Evolutionary conservation across 139 green algal genomes (phyloP).

Genomic region (Yamagishiella unicocca): DNA sequence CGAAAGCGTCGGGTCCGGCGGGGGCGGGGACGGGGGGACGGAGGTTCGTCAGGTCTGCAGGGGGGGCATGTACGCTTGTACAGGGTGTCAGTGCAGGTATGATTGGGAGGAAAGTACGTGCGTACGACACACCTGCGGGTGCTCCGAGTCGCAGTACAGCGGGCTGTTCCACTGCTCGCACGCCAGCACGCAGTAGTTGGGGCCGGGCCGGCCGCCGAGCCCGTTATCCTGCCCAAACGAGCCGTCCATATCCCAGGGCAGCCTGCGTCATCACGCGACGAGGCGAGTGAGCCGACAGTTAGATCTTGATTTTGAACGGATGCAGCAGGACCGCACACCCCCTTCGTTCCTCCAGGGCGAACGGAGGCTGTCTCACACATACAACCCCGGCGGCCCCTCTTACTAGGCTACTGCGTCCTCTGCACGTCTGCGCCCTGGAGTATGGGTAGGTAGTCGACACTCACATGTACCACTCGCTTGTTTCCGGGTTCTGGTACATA

Average conservation of each 20-base stretch:
- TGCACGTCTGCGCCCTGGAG: no score
- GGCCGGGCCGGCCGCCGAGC: constrained; percentile 72
- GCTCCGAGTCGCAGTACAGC: constrained; percentile 86
- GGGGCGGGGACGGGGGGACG: not conserved
- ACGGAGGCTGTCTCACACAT: no score
- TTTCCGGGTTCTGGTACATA: constrained; percentile 76
- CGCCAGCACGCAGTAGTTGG: constrained; percentile 82
- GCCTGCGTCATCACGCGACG: no score
- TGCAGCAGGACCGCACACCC: no score
- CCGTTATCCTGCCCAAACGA: constrained; percentile 77
- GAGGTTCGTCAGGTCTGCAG: not conserved
- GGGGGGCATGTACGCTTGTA: not conserved
- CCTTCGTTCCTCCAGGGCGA: no score
- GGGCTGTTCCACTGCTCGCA: constrained; percentile 91
- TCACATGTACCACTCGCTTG: constrained; percentile 75
- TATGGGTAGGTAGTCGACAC: no score
- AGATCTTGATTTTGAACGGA: no score
- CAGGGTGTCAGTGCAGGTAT: no score
- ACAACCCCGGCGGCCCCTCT: no score
- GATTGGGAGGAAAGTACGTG: no score
- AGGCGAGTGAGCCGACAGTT: no score
- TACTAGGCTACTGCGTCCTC: no score
- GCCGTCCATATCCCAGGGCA: constrained; percentile 84
- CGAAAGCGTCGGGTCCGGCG: not conserved
- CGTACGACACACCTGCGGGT: constrained; percentile 28